Percentiles rank a stretch among this genome's conserved stretches.
phyloP scores from a whole-genome alignment of 768 basidiomycete genomes.

The Cystobasidium tubakii region DNA sequence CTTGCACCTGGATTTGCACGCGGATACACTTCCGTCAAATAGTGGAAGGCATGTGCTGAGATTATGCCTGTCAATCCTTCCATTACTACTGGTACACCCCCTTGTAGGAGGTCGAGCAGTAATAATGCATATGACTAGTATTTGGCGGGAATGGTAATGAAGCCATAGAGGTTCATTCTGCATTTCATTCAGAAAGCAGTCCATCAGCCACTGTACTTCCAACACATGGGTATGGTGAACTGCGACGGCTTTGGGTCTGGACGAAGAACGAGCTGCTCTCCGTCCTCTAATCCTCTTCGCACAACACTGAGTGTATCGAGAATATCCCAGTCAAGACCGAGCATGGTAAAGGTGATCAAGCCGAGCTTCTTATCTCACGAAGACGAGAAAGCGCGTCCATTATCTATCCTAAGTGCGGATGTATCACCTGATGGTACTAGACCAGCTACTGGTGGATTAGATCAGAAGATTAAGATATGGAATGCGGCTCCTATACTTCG shows the following conservation, averaged over 20 bases:
- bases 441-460: slow-evolving; percentile 96
- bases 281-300: no score
- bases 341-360: slow-evolving; percentile 33
- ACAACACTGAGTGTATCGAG: no score
- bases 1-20: slow-evolving; percentile 13
- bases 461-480: slow-evolving; percentile 95
- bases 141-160: slow-evolving; percentile 64
- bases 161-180: slow-evolving; percentile 72
- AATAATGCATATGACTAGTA: slow-evolving; percentile 73
- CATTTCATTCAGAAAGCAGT: no score
- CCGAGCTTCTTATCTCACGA: slow-evolving; percentile 26
- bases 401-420: slow-evolving; percentile 11
- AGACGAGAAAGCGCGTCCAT: slow-evolving; percentile 24
- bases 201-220: no score
- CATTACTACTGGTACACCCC: slow-evolving; percentile 54
- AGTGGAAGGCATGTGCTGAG: slow-evolving; percentile 61
- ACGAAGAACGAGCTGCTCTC: no score
- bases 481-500: slow-evolving; percentile 90
- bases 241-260: no score
- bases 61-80: slow-evolving; percentile 63
- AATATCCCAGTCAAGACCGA: no score
- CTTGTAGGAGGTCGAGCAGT: slow-evolving; percentile 63
- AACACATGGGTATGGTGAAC: no score
- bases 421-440: slow-evolving; percentile 74
- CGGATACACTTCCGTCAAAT: slow-evolving; percentile 31